Percentiles rank a stretch among this genome's conserved stretches.
Evolutionary conservation across 164 flowering plant genomes (phyloP).

Genomic region (Stephania yunnanensis): DNA sequence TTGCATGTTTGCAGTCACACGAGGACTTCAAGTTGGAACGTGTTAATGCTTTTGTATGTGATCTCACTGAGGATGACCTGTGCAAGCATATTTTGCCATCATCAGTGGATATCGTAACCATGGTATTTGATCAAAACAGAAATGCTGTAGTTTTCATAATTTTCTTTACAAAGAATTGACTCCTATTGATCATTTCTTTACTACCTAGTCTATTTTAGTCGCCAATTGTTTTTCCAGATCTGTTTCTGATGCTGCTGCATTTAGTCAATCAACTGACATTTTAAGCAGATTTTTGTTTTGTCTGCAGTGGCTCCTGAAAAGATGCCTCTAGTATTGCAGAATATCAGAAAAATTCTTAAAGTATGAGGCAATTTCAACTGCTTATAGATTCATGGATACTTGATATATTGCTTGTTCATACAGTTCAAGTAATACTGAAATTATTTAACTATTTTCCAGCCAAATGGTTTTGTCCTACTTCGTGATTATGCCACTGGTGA

Average conservation of each 20-base stretch:
- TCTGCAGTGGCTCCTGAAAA: slow-evolving; percentile 98
- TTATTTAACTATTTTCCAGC: slow-evolving; percentile 40
- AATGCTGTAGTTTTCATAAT: background rate
- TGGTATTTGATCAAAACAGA: slow-evolving; percentile 46
- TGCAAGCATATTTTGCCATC: slow-evolving; percentile 51
- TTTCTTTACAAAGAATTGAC: background rate
- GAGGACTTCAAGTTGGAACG: slow-evolving; percentile 52
- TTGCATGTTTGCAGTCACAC: slow-evolving; percentile 53
- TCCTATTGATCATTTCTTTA: slow-evolving; percentile 4
- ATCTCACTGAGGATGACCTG: slow-evolving; percentile 74
- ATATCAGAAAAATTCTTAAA: slow-evolving; percentile 73
- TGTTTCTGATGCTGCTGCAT: slow-evolving; percentile 9
- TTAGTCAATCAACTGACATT: slow-evolving; percentile 39
- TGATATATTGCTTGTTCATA: background rate
- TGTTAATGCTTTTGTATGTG: slow-evolving; percentile 81
- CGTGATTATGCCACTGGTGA: slow-evolving; percentile 97
- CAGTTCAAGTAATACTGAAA: background rate
- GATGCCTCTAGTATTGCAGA: slow-evolving; percentile 77
- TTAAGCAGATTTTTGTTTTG: slow-evolving; percentile 82
- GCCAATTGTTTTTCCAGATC: slow-evolving; percentile 1
- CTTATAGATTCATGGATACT: background rate
- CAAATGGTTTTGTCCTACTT: slow-evolving; percentile 75
- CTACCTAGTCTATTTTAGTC: slow-evolving; percentile 1
- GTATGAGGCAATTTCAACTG: slow-evolving; percentile 27
- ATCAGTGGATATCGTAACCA: slow-evolving; percentile 85